A percentile compares a stretch with the other conserved stretches of the same genome.
Evolutionary conservation across 108 stramenopile genomes (phyloP).

Genomic region (Discostella stelligeroides): DNA sequence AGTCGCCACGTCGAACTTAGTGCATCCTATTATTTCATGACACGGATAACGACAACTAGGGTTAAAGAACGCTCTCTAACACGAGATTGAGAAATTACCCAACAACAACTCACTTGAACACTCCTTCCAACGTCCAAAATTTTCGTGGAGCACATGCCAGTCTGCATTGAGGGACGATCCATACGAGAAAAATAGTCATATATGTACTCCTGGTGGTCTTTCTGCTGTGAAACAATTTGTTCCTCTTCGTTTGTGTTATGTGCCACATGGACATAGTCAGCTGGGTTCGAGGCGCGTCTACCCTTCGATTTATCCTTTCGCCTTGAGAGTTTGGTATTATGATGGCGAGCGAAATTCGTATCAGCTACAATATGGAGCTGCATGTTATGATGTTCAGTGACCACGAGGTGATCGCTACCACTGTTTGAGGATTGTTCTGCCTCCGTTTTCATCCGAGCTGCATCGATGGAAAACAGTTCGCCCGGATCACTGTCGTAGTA

Average conservation of each 20-base stretch:
- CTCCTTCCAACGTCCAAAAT: constrained; percentile 25
- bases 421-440: not conserved
- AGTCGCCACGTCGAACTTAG: constrained; percentile 46
- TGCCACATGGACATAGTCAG: not conserved
- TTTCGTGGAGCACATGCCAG: constrained; percentile 31
- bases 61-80: constrained; percentile 4
- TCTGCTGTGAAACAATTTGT: not conserved
- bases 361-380: not conserved
- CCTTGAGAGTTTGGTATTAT: not conserved
- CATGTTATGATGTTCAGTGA: not conserved
- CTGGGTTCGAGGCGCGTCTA: not conserved
- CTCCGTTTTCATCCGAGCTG: not conserved
- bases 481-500: constrained; percentile 53
- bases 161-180: constrained; percentile 14
- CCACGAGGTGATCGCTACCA: not conserved
- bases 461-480: constrained; percentile 13
- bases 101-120: constrained; percentile 29
- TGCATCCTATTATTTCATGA: constrained; percentile 27
- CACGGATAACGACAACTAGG: not conserved
- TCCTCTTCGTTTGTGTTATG: not conserved
- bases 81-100: not conserved
- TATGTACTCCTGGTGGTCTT: constrained; percentile 36
- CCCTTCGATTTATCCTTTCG: not conserved
- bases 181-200: constrained; percentile 40
- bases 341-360: not conserved